Conservation (phyloP, 192 early-diverging fungal species). For the Gryganskiella cystojenkinii region DNA sequence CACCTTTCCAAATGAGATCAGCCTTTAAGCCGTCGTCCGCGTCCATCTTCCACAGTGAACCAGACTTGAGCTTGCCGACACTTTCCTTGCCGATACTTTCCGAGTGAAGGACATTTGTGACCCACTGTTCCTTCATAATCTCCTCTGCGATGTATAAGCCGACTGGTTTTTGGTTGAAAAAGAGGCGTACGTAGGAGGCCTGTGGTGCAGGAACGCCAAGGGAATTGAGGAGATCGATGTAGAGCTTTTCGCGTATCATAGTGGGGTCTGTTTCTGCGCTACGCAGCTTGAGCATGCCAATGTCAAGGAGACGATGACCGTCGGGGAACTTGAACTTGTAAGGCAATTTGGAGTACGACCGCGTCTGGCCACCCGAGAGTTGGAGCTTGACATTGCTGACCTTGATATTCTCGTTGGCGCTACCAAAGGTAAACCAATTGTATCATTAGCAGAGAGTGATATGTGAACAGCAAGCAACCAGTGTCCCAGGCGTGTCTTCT, state of each 20-base stretch:
- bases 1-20: conserved; percentile 46
- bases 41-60: conserved; percentile 39
- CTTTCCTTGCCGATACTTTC: conserved; percentile 38
- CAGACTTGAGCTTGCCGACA: conserved; percentile 34
- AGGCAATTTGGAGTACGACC: conserved; percentile 38
- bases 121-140: conserved; percentile 45
- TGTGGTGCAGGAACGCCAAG: conserved; percentile 47
- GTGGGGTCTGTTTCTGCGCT: conserved; percentile 52
- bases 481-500: not conserved
- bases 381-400: conserved; percentile 20
- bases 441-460: not conserved
- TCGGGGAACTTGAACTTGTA: conserved; percentile 53
- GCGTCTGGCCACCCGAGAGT: conserved; percentile 25
- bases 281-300: conserved; percentile 40
- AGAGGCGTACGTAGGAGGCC: conserved; percentile 49
- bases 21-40: conserved; percentile 25
- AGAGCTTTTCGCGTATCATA: conserved; percentile 58
- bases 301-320: conserved; percentile 18
- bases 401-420: conserved; percentile 18
- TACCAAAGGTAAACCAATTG: conserved; percentile 10
- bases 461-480: not conserved
- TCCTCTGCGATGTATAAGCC: conserved; percentile 52
- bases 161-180: conserved; percentile 43
- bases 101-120: conserved; percentile 28
- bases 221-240: conserved; percentile 53